A percentile compares a stretch with the other conserved stretches of the same genome.
phyloP scores from a whole-genome alignment of 345 rosid genomes.

The Nasturtium officinale region DNA sequence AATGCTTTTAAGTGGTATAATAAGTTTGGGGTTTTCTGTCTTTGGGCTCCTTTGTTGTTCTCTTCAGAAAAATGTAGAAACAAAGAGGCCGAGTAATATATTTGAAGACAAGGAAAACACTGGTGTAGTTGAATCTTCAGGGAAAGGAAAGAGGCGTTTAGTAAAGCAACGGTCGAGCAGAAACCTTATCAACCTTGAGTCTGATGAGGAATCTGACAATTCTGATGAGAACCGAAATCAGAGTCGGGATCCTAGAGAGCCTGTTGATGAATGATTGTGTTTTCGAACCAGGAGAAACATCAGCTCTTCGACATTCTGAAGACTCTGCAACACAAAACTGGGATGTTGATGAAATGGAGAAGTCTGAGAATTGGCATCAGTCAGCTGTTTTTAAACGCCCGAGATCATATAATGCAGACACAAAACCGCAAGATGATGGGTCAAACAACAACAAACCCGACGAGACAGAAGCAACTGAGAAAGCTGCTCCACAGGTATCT shows the following conservation, averaged over 20 bases:
- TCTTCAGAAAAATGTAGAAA: slow-evolving; percentile 27
- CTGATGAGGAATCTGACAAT: slow-evolving; percentile 46
- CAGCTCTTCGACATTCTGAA: slow-evolving; percentile 31
- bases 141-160: slow-evolving; percentile 49
- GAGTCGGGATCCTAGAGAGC: slow-evolving; percentile 33
- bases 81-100: slow-evolving; percentile 25
- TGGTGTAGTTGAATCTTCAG: slow-evolving; percentile 47
- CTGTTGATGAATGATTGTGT: slow-evolving; percentile 23
- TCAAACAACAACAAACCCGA: slow-evolving; percentile 33
- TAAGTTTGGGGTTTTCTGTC: neutral
- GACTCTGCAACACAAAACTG: slow-evolving; percentile 36
- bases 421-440: slow-evolving; percentile 29
- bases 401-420: slow-evolving; percentile 15
- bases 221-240: slow-evolving; percentile 19
- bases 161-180: slow-evolving; percentile 48
- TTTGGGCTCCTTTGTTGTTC: neutral
- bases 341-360: slow-evolving; percentile 49
- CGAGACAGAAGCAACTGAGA: slow-evolving; percentile 37
- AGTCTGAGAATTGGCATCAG: slow-evolving; percentile 39
- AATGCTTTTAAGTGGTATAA: too few species aligned
- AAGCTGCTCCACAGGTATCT: slow-evolving; percentile 58
- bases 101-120: slow-evolving; percentile 40
- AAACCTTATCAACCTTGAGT: slow-evolving; percentile 48
- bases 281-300: slow-evolving; percentile 49
- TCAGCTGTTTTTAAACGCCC: slow-evolving; percentile 39